Evolutionary conservation across 1,284 basidiomycete genomes (phyloP).

Genomic region (Papiliotrema flavescens): DNA sequence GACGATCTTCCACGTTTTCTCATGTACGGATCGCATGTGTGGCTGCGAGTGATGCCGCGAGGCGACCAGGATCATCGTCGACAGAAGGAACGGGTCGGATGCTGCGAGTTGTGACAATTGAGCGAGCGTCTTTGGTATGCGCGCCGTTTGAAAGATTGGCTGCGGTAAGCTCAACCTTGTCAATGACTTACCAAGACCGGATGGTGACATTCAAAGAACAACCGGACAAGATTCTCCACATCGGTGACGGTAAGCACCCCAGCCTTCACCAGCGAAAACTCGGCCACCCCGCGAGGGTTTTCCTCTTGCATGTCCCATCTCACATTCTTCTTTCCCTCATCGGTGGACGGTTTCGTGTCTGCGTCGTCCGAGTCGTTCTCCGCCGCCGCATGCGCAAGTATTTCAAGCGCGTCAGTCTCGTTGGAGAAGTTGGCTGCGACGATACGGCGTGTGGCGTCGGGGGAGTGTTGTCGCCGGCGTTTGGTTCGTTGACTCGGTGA

Average conservation of each 20-base stretch:
- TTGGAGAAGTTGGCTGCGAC: slow-evolving; percentile 48
- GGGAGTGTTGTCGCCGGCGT: slow-evolving; percentile 16
- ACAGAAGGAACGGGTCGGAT: slow-evolving; percentile 47
- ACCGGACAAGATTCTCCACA: slow-evolving; percentile 36
- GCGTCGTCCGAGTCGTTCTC: slow-evolving; percentile 24
- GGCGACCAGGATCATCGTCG: slow-evolving; percentile 45
- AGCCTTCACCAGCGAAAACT: slow-evolving; percentile 42
- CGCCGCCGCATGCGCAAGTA: slow-evolving; percentile 47
- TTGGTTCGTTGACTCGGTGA: slow-evolving; percentile 19
- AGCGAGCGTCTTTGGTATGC: slow-evolving; percentile 42
- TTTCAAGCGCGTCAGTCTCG: slow-evolving; percentile 49
- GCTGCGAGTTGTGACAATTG: slow-evolving; percentile 39
- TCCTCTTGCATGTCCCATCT: slow-evolving; percentile 17
- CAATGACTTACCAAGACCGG: slow-evolving; percentile 39
- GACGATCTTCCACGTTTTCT: slow-evolving; percentile 34
- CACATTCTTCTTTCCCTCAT: slow-evolving; percentile 9
- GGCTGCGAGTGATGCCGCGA: slow-evolving; percentile 39
- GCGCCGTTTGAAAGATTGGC: slow-evolving; percentile 47
- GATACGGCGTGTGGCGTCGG: slow-evolving; percentile 38
- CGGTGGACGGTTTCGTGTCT: neutral
- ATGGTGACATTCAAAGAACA: slow-evolving; percentile 46
- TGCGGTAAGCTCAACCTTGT: slow-evolving; percentile 4
- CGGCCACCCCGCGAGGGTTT: slow-evolving; percentile 8
- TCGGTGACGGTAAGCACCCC: slow-evolving; percentile 35
- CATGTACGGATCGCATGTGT: slow-evolving; percentile 33